These are phyloP conservation scores for Penicillium coprophilum DNA, from an alignment of 495 filamentous ascomycete genomes.

Conservation along the genomic window DNA sequence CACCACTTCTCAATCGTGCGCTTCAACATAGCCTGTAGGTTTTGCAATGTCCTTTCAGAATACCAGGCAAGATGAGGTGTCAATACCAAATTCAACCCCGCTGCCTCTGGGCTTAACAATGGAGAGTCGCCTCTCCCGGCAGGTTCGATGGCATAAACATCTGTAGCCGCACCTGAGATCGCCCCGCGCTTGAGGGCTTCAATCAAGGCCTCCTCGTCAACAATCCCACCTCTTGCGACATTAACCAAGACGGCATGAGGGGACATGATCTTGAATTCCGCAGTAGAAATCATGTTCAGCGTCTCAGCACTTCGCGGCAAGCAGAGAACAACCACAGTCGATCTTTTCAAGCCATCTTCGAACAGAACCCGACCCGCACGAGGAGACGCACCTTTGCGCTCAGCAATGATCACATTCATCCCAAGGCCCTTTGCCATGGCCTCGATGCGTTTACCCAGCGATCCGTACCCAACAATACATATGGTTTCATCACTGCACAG, in stretches of 20 bases:
- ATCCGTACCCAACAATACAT: constrained; percentile 54
- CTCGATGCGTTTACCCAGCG: constrained; percentile 44
- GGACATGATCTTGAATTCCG: constrained; percentile 52
- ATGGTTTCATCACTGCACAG: constrained; percentile 46
- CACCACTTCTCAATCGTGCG: constrained; percentile 27
- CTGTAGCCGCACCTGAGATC: constrained; percentile 53
- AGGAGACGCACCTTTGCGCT: constrained; percentile 40
- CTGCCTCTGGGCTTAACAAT: constrained; percentile 17
- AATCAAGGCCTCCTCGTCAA: constrained; percentile 52
- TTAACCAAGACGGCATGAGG: constrained; percentile 53
- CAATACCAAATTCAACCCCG: constrained; percentile 36
- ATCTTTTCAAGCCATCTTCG: constrained; percentile 37
- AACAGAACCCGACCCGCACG: constrained; percentile 43
- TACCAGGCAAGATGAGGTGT: constrained; percentile 46
- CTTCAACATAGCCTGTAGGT: constrained; percentile 30
- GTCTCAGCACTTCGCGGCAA: constrained; percentile 46
- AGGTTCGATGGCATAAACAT: constrained; percentile 56
- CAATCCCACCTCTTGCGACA: constrained; percentile 56
- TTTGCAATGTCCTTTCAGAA: constrained; percentile 35
- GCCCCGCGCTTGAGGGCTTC: constrained; percentile 41
- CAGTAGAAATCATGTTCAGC: constrained; percentile 42
- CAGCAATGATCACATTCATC: constrained; percentile 54
- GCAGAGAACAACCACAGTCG: constrained; percentile 48
- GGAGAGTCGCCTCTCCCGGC: constrained; percentile 30
- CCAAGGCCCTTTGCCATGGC: constrained; percentile 37